Base-by-base conservation (phyloP, 805 yeast species). In the Wickerhamiella spandovensis region DNA sequence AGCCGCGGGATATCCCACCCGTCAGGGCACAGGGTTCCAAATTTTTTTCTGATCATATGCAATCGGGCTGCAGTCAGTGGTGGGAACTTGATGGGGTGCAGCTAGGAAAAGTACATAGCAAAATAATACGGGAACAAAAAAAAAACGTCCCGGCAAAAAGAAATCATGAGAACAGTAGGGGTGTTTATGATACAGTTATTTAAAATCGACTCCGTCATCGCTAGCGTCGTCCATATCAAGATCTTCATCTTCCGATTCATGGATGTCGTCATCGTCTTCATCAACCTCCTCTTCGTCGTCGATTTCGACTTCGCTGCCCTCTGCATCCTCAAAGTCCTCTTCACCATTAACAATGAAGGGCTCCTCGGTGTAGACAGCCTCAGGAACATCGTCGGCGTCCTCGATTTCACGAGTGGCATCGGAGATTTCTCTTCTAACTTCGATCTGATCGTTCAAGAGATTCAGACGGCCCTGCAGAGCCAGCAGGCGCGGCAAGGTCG, bases 381-480 rank as follows among this genome's bases (percentile, higher is more conserved):
- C 70, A 13, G 67, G 66, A 23, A 61, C 64, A 23, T 60, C 61
- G 13, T 60, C 71, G 41, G 60, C 62, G 56, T 75, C 70, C 8
- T 62, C 60, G 18, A 52, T 54, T 25, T 53, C 56, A 64, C 60
- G 51, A 69, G 57, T 50, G 64, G 70, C 46, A 69, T 62, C 59
- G 24, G 47, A 44, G 39, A 75, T 67, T 43, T 75, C 80, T 38
- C 67, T 64, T 61, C 97, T 79, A 56, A 90, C 68, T 51, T 76
- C 74, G 10, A 86, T 73, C 67, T 90, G 97, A 2, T 87, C 76
- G 55, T 76, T 76, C 43, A 90, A 72, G 64, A 90, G 73, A 59
- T 82, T 84, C 45, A 90, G 70, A 55, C 92, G 77, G 45, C 98
- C 98, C 64, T 89, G 94, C 28, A 90, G 73, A 1, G 92, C 79